These are phyloP conservation scores for Mucor irregularis DNA, from an alignment of 371 early-diverging fungal genomes.

Conservation along the genomic window DNA sequence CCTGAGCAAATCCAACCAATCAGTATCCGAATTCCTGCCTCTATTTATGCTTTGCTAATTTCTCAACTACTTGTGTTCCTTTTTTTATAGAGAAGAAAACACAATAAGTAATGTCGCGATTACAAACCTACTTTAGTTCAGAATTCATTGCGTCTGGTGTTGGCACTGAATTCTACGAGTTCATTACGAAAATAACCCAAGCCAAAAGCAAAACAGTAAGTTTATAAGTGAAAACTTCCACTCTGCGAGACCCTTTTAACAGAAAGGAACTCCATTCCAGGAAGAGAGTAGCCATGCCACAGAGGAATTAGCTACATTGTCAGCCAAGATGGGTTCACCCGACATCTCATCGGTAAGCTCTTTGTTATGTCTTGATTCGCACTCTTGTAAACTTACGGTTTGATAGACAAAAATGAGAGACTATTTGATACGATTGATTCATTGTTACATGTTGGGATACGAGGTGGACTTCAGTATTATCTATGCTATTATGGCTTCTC, in stretches of 20 bases:
- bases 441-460: constrained; percentile 55
- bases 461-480: constrained; percentile 53
- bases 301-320: constrained; percentile 25
- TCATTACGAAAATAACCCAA: constrained; percentile 32
- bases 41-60: no score
- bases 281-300: constrained; percentile 38
- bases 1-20: no score
- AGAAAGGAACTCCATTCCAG: constrained; percentile 9
- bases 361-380: background rate
- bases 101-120: constrained; percentile 18
- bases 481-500: constrained; percentile 56
- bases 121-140: constrained; percentile 29
- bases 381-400: background rate
- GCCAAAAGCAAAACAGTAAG: constrained; percentile 45
- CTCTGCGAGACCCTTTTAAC: no score
- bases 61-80: no score
- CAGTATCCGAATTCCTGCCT: no score
- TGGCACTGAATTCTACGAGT: constrained; percentile 33
- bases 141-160: constrained; percentile 45
- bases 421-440: constrained; percentile 47
- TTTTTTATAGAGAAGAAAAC: no score
- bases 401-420: constrained; percentile 44
- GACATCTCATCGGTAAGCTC: constrained; percentile 40
- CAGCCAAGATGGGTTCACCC: constrained; percentile 33
- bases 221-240: background rate